Conservation (phyloP, 768 basidiomycete genomes). For the Fibroporia radiculosa region DNA sequence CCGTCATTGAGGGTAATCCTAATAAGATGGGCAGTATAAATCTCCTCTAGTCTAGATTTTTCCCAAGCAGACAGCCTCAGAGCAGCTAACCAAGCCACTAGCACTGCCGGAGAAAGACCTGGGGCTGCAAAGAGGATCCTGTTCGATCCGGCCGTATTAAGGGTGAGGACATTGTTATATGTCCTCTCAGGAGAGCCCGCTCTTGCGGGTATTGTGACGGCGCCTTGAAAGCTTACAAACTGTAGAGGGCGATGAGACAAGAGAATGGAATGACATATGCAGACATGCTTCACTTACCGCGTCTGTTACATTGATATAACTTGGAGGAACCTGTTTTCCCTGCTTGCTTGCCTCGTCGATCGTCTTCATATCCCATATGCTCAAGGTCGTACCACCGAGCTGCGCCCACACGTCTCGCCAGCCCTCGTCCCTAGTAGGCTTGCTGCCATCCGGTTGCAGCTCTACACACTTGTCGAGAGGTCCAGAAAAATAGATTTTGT, state of each 20-base stretch:
- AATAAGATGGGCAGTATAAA: constrained; percentile 92
- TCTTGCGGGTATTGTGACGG: constrained; percentile 57
- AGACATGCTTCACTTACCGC: constrained; percentile 47
- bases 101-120: constrained; percentile 47
- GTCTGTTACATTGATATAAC: constrained; percentile 84
- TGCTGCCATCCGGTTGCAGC: constrained; percentile 68
- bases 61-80: constrained; percentile 91
- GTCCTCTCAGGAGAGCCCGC: constrained; percentile 42
- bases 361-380: constrained; percentile 87
- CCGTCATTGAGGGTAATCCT: constrained; percentile 61
- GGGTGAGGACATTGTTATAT: constrained; percentile 73
- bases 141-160: constrained; percentile 94
- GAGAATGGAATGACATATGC: not conserved
- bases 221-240: constrained; percentile 76
- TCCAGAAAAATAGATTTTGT: constrained; percentile 84
- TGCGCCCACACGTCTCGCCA: constrained; percentile 90
- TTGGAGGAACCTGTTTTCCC: constrained; percentile 77
- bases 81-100: constrained; percentile 88
- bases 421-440: constrained; percentile 61
- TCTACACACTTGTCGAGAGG: constrained; percentile 73
- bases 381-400: constrained; percentile 81
- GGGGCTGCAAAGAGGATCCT: constrained; percentile 85
- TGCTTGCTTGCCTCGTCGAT: constrained; percentile 77
- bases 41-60: constrained; percentile 90
- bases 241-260: constrained; percentile 18